A percentile compares a stretch with the other conserved stretches of the same genome.
Evolutionary conservation across 2,329 filamentous ascomycete species (phyloP).

Genomic region (Fusarium acutatum): DNA sequence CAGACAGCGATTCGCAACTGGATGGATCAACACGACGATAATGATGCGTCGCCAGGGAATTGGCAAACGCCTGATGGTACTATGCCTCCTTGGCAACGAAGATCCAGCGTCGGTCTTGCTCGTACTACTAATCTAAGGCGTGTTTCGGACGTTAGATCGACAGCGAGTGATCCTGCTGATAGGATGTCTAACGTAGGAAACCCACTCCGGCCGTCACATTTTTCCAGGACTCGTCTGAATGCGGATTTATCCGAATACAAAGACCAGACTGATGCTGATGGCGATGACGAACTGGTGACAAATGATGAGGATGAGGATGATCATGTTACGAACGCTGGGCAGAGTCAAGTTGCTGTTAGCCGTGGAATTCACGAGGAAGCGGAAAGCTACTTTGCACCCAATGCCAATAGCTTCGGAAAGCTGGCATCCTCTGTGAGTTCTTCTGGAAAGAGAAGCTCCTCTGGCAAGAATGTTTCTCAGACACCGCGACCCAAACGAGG

Average conservation of each 20-base stretch:
- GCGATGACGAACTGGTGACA: conserved; percentile 88
- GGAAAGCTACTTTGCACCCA: conserved; percentile 65
- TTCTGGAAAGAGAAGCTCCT: conserved; percentile 42
- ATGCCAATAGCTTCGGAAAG: conserved; percentile 52
- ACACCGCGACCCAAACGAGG: conserved; percentile 50
- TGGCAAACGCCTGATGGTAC: conserved; percentile 60
- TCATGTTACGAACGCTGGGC: conserved; percentile 54
- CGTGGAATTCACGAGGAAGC: conserved; percentile 45
- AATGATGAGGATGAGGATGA: conserved; percentile 77
- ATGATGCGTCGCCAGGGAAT: conserved; percentile 55
- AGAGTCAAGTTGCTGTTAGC: conserved; percentile 43
- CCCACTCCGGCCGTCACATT: conserved; percentile 34
- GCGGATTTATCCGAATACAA: conserved; percentile 53
- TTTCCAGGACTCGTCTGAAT: conserved; percentile 52
- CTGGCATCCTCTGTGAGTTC: conserved; percentile 48
- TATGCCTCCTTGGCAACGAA: conserved; percentile 58
- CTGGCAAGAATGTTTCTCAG: conserved; percentile 40
- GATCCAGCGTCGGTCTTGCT: conserved; percentile 63
- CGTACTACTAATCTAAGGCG: conserved; percentile 57
- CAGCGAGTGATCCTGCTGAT: conserved; percentile 71
- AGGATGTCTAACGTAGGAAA: conserved; percentile 63
- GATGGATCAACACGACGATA: conserved; percentile 79
- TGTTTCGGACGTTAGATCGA: conserved; percentile 66
- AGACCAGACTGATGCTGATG: conserved; percentile 82
- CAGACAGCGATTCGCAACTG: conserved; percentile 86